phyloP scores from a whole-genome alignment of 352 stramenopile species.

The Halophytophthora batemanensis region DNA sequence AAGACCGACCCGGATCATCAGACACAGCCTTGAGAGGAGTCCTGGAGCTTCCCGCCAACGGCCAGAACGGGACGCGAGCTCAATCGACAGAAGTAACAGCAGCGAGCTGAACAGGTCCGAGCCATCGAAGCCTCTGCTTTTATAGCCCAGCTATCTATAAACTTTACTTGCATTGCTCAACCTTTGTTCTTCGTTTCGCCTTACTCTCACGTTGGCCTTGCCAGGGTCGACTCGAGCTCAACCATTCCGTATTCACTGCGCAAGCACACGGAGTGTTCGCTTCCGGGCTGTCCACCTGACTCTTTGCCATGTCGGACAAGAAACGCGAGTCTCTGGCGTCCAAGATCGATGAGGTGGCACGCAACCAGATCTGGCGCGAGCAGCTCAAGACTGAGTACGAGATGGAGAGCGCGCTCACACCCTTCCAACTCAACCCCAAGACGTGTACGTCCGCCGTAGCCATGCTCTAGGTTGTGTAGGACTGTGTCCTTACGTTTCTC shows the following conservation, averaged over 20 bases:
- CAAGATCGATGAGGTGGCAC: constrained; percentile 82
- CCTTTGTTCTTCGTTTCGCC: no score
- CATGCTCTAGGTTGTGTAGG: not conserved
- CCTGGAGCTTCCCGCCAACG: no score
- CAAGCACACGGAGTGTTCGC: not conserved
- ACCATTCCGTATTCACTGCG: not conserved
- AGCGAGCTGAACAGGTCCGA: no score
- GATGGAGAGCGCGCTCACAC: constrained; percentile 68
- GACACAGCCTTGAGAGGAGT: no score
- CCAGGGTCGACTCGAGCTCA: not conserved
- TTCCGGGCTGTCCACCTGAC: not conserved
- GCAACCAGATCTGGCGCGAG: constrained; percentile 88
- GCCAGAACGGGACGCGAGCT: no score
- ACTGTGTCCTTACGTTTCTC: not conserved
- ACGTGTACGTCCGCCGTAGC: constrained; percentile 47
- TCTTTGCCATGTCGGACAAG: constrained; percentile 56
- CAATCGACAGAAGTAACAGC: no score
- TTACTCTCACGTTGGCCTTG: not conserved
- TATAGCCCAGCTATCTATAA: no score
- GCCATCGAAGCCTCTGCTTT: no score
- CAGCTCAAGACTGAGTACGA: constrained; percentile 83
- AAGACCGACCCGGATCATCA: not conserved
- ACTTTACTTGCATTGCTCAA: no score
- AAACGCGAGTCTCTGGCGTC: constrained; percentile 73
- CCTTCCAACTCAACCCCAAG: constrained; percentile 84